Evolutionary conservation across 2,329 filamentous ascomycete species (phyloP), one percentile per base, ranked within the genome.

Genomic region (Pseudogymnoascus sp.): DNA sequence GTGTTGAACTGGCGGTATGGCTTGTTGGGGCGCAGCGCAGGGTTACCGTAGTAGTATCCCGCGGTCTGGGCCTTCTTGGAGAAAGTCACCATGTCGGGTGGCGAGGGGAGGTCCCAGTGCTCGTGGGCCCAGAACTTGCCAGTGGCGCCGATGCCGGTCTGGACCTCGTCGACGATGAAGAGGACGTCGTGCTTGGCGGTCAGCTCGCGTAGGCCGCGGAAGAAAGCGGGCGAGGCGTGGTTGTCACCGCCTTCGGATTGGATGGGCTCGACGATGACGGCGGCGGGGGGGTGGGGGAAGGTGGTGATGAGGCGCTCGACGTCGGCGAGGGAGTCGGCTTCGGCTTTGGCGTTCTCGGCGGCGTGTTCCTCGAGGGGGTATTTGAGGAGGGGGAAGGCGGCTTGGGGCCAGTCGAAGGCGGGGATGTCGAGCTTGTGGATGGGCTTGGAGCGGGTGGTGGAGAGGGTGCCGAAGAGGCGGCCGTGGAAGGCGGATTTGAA

Each of bases 101-200:
- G 88, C 10, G 84, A 78, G 41, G 78, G 70, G 46, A 93, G 80
- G 72, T 88, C 83, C 90, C 90, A 93, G 82, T 93, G 89, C 69
- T 92, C 89, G 75, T 93, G 90, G 12, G 89, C 90, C 90, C 90
- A 93, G 83, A 93, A 92, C 72, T 89, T 90, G 64, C 90, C 90
- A 0, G 90, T 93, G n/a, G 90, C 89, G 70, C 90, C 90, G 60
- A 93, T 86, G 72, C 89, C 89, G 16, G 90, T 93, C 76, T 93
- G 90, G 35, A 93, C 90, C 76, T 93, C 90, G 72, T 93, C 90
- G 62, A 91, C 89, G 70, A 93, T 93, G 75, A 93, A 78, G 67
- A 90, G 82, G 37, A 90, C 82, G 65, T 86, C 80, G 76, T 89
- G 82, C 72, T 85, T 86, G 71, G 85, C 82, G 35, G 89, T 92